Evolutionary conservation across 106 monocot species (phyloP), one percentile per base, ranked within the genome.

Genomic region (Agapanthus africanus): DNA sequence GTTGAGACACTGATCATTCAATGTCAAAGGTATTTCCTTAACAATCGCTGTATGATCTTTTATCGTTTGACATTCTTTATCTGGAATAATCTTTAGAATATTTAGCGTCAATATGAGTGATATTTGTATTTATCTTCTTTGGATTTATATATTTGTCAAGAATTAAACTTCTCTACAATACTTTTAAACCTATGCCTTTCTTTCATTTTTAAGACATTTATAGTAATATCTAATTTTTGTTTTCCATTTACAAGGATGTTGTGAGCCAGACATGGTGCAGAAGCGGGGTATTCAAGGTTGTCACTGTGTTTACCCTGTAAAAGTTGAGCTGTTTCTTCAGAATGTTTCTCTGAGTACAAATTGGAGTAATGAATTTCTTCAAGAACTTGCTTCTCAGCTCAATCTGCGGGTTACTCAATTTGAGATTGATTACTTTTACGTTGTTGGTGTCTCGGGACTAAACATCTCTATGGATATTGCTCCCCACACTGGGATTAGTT

Each of bases 351-450:
- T 89, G 40, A 87, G 81, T 41, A 79, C 89, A 67, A 89, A 88
- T 70, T 97, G 91, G 91, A 97, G 83, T 62, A 70, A 83, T 75
- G 75, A 79, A 54, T 97, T 97, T 73, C 91, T 97, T 69, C 77
- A 76, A 66, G 88, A 84, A 68, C 75, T 97, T 37, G 79, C 95
- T 72, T 86, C 78, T 65, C 91, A 97, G 70, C 91, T 97, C 39
- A 66, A 70, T 31, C 61, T 97, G 38, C 81, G 41, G 36, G 86
- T 87, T 46, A 75, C 71, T 70, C 91, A 97, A 59, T 87, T 97
- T 66, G 91, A 87, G 84, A 97, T 92, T 56, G 79, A 80, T 47
- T 89, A 97, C 65, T 97, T 97, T 59, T 97, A 97, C 73, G 89
- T 97, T 40, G 91, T 97, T 70, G 97, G 97, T 22, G 80, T 81